A percentile compares a stretch with the other conserved stretches of the same genome.
phyloP scores from a whole-genome alignment of 495 filamentous ascomycete genomes.

The Elasticomyces elasticus region DNA sequence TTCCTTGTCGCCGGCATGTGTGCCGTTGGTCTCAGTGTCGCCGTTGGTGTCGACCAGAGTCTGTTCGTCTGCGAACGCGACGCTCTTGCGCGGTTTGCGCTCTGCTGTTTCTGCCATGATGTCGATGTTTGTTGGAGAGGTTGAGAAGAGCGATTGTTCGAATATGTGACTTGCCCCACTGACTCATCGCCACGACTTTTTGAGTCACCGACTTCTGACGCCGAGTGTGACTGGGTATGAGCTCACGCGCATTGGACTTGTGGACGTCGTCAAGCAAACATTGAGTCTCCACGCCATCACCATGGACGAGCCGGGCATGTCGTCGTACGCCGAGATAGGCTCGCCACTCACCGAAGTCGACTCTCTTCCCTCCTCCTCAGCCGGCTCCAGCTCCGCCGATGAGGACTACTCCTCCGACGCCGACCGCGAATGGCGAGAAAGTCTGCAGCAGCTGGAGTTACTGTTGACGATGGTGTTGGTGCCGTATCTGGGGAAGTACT shows the following conservation, averaged over 20 bases:
- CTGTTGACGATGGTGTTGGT: conserved; percentile 87
- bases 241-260: too few species aligned
- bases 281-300: background rate
- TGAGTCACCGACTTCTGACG: too few species aligned
- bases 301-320: conserved; percentile 13
- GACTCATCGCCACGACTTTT: too few species aligned
- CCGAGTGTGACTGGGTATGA: too few species aligned
- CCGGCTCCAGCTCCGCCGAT: conserved; percentile 41
- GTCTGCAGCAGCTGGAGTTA: conserved; percentile 83
- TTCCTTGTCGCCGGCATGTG: conserved; percentile 42
- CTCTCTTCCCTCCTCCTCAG: conserved; percentile 66
- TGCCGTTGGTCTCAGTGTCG: conserved; percentile 48
- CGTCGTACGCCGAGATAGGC: conserved; percentile 19
- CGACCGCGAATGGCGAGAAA: conserved; percentile 87
- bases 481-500: conserved; percentile 84
- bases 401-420: conserved; percentile 42
- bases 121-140: conserved; percentile 18
- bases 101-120: conserved; percentile 41
- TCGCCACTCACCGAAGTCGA: conserved; percentile 52
- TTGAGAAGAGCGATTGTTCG: background rate
- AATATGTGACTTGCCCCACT: too few species aligned
- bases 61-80: conserved; percentile 76
- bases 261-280: background rate
- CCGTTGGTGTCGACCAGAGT: conserved; percentile 80
- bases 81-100: conserved; percentile 70